These are phyloP conservation scores for Rhynchosporium secalis DNA, from an alignment of 2,329 filamentous ascomycete genomes.

Conservation along the genomic window DNA sequence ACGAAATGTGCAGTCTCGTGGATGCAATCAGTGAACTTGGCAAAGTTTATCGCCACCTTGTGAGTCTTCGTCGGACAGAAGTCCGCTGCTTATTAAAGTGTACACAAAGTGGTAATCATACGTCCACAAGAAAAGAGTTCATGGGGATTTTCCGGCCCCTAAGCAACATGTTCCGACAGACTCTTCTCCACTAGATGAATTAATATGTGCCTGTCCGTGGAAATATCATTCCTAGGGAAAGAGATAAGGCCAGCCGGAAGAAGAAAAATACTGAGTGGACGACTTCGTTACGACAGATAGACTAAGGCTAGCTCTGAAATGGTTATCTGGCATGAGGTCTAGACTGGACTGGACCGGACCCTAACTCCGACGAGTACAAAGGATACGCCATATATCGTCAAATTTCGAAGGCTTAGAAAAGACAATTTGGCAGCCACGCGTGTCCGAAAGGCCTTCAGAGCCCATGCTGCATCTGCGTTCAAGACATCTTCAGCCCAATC, in stretches of 20 bases:
- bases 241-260: not conserved
- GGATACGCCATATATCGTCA: not conserved
- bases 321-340: not conserved
- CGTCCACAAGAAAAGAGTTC: not conserved
- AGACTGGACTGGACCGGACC: not conserved
- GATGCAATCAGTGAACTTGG: not conserved
- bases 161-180: not conserved
- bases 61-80: slow-evolving; percentile 3
- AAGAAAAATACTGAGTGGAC: not conserved
- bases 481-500: not conserved
- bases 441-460: too few species aligned
- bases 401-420: not conserved
- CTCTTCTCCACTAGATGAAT: not conserved
- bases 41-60: not conserved
- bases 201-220: not conserved
- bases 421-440: too few species aligned
- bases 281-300: not conserved
- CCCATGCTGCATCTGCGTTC: too few species aligned
- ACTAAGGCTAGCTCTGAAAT: not conserved
- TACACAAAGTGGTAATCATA: not conserved
- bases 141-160: not conserved
- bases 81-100: not conserved
- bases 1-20: not conserved
- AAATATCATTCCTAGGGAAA: too few species aligned
- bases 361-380: not conserved